phyloP scores from a whole-genome alignment of 139 green algal genomes.

The Parachlorella kessleri region DNA sequence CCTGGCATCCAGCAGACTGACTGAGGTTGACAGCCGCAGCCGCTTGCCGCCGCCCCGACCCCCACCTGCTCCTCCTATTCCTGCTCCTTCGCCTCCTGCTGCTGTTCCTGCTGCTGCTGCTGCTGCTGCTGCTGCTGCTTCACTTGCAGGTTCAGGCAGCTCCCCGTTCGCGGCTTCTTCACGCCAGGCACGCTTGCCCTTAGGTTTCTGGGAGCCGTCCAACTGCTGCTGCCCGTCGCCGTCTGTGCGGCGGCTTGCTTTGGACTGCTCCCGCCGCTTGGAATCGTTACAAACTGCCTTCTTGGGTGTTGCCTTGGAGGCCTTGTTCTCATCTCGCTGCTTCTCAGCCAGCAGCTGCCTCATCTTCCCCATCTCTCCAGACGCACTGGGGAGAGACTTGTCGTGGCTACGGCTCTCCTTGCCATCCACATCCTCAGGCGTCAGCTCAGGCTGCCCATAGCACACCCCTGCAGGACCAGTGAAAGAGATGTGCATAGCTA shows the following conservation, averaged over 20 bases:
- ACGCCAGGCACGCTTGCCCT: neutral
- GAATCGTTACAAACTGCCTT: too few species aligned
- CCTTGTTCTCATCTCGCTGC: neutral
- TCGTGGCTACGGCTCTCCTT: conserved; percentile 1
- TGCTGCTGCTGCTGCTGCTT: neutral
- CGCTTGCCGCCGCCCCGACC: neutral
- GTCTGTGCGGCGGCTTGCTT: too few species aligned
- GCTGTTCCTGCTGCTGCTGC: conserved; percentile 17
- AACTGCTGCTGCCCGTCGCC: neutral
- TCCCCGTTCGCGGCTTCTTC: neutral
- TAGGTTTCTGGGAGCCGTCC: neutral
- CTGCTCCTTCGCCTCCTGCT: neutral
- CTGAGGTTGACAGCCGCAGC: conserved; percentile 29
- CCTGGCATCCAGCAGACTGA: conserved; percentile 33
- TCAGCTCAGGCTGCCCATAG: conserved; percentile 46
- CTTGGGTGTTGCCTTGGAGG: too few species aligned
- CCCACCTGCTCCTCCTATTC: conserved; percentile 9
- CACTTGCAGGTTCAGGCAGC: neutral
- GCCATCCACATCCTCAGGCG: conserved; percentile 39
- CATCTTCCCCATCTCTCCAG: neutral
- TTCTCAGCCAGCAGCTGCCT: neutral
- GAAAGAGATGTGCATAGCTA: neutral
- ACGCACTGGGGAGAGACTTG: neutral
- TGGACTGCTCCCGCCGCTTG: too few species aligned
- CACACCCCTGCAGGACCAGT: conserved; percentile 22